phyloP scores from a whole-genome alignment of 768 basidiomycete genomes.

The Tylopilus sp. region DNA sequence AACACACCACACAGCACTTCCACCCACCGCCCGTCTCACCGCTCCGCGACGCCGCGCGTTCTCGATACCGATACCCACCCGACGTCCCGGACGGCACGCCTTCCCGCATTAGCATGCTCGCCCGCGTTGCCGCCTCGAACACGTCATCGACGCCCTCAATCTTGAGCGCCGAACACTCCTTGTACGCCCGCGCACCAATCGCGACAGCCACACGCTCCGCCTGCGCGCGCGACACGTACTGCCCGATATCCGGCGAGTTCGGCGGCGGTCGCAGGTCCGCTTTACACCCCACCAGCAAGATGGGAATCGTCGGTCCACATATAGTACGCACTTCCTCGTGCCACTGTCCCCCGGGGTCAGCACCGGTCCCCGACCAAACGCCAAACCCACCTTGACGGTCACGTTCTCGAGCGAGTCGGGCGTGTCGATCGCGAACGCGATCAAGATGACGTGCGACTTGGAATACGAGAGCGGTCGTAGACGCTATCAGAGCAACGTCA shows the following conservation, averaged over 20 bases:
- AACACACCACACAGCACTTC: conserved; percentile 72
- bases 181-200: conserved; percentile 92
- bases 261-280: conserved; percentile 77
- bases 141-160: conserved; percentile 95
- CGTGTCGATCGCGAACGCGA: conserved; percentile 94
- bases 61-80: conserved; percentile 47
- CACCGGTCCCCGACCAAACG: neutral
- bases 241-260: conserved; percentile 42
- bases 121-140: conserved; percentile 95
- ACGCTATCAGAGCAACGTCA: conserved; percentile 50
- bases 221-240: conserved; percentile 72
- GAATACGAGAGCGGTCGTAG: conserved; percentile 96
- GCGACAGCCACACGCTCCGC: conserved; percentile 77
- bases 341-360: conserved; percentile 55
- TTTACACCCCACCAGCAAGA: conserved; percentile 96
- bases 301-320: conserved; percentile 89
- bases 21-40: conserved; percentile 40
- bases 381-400: conserved; percentile 69
- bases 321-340: conserved; percentile 98
- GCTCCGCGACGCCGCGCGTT: conserved; percentile 42
- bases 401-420: conserved; percentile 98
- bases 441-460: conserved; percentile 97
- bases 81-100: conserved; percentile 59
- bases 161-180: conserved; percentile 89
- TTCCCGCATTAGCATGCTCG: conserved; percentile 94